phyloP scores from a whole-genome alignment of 768 basidiomycete species.

The Calocybe gangraenosa region DNA sequence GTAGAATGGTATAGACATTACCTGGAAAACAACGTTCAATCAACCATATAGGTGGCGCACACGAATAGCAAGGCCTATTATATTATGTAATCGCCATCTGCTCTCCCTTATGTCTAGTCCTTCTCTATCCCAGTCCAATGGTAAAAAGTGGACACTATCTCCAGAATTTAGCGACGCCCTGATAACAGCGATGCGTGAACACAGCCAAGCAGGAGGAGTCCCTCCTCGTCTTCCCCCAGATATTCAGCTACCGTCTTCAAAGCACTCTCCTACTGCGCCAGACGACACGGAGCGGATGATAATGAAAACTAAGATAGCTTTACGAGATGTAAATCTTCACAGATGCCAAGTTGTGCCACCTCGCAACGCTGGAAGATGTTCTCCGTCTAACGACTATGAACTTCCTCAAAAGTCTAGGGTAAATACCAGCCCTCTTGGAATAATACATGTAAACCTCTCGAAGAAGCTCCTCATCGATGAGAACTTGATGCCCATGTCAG shows the following conservation, averaged over 20 bases:
- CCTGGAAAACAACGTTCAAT: no score
- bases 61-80: no score
- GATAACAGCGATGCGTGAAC: constrained; percentile 14
- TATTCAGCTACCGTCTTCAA: constrained; percentile 13
- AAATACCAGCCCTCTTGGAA: background rate
- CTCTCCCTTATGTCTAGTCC: background rate
- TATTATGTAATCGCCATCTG: no score
- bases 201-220: constrained; percentile 11
- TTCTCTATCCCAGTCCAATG: background rate
- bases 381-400: background rate
- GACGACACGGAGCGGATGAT: constrained; percentile 23
- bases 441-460: background rate
- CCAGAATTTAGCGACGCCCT: constrained; percentile 17
- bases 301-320: constrained; percentile 43
- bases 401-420: background rate
- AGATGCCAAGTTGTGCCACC: constrained; percentile 41
- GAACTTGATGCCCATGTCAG: constrained; percentile 3
- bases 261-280: constrained; percentile 12
- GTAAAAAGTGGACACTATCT: constrained; percentile 16
- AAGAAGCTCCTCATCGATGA: constrained; percentile 8
- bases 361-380: constrained; percentile 23
- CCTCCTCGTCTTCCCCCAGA: constrained; percentile 16
- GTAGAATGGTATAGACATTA: no score
- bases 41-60: no score
- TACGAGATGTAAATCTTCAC: constrained; percentile 39